Base-by-base conservation (phyloP, 176 grass and related monocot genomes). In the Oryza glaberrima region DNA sequence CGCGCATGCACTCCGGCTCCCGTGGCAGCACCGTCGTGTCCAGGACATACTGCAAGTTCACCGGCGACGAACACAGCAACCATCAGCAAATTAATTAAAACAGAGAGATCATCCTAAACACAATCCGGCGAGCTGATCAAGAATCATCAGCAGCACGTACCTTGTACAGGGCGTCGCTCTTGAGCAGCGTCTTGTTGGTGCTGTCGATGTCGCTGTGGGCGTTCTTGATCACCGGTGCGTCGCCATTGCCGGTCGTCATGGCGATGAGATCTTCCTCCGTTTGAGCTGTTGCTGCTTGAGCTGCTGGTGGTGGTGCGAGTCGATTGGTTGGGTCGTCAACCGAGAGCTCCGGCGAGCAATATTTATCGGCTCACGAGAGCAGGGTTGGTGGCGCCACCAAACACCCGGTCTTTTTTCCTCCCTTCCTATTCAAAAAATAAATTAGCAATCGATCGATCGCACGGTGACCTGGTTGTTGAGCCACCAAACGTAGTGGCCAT, bases 21-120 rank as follows among this genome's bases (percentile, higher is more conserved):
- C 85, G 72, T 56, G 92, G 92, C 41, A 91, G 77, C 22, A 97
- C 95, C 61, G 84, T 69, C 54, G 92, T 97, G 56, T 93, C 92
- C 48, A 97, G 51, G 61, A 94, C 82, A 35, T 97, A 94, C 88
- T 88, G 81, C 75, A 76, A 3, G 20, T 19, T 58, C 54, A 58
- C 52, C 52, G 17, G 52, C 16, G 13, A 49, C 47, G 12, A 49
- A 49, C 47, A 19, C 16, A 30, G 28, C 28, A 63, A 20, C 5
- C 13, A 63, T 63, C 58, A 63, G 58, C 58, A 63, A 63, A 36
- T 36, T 35, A 35, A 30, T 30, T 4, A 36, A 36, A 36, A 23
- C 20, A 9, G 19, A 63, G 58, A 30, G 28, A 30, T 30, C 28
- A 63, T 63, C 20, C 7, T 0, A 60, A 60, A 26, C 26, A n/a